These are phyloP conservation scores for Chionographis japonica DNA, from an alignment of 106 monocot species.

Conservation along the genomic window DNA sequence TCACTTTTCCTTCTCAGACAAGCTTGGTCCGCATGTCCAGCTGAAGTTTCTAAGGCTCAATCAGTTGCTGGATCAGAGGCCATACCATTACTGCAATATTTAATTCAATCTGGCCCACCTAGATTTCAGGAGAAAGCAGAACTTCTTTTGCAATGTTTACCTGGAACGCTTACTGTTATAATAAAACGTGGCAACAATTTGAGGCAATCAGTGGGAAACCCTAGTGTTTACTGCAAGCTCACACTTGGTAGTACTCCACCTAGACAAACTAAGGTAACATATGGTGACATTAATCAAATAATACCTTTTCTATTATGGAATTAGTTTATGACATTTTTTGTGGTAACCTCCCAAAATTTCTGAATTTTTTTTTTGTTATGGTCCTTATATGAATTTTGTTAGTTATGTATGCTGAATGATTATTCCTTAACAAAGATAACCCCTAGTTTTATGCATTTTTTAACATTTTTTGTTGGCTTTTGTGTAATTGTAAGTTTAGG, in stretches of 20 bases:
- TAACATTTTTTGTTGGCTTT: too few relatives aligned
- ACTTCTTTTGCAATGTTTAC: slow-evolving; percentile 90
- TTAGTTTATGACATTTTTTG: not conserved
- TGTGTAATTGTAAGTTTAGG: too few relatives aligned
- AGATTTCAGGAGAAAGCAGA: slow-evolving; percentile 98
- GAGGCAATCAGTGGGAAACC: slow-evolving; percentile 93
- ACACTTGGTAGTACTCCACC: slow-evolving; percentile 85
- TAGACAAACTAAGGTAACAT: slow-evolving; percentile 80
- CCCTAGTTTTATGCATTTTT: too few relatives aligned
- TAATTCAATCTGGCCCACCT: slow-evolving; percentile 98
- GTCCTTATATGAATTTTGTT: not conserved
- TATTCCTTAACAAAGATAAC: too few relatives aligned
- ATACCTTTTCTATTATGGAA: not conserved
- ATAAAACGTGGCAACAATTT: slow-evolving; percentile 95
- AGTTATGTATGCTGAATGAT: not conserved
- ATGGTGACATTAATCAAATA: not conserved
- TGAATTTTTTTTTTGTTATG: not conserved
- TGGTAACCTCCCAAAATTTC: too few relatives aligned
- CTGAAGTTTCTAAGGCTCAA: slow-evolving; percentile 94
- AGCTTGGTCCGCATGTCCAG: slow-evolving; percentile 94
- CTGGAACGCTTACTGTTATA: slow-evolving; percentile 79
- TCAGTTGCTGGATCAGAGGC: slow-evolving; percentile 96
- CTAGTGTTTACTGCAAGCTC: slow-evolving; percentile 95
- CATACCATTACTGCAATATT: slow-evolving; percentile 88
- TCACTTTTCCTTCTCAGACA: slow-evolving; percentile 89